Conservation (phyloP, 805 yeast species). For the Starmerella asiatica region DNA sequence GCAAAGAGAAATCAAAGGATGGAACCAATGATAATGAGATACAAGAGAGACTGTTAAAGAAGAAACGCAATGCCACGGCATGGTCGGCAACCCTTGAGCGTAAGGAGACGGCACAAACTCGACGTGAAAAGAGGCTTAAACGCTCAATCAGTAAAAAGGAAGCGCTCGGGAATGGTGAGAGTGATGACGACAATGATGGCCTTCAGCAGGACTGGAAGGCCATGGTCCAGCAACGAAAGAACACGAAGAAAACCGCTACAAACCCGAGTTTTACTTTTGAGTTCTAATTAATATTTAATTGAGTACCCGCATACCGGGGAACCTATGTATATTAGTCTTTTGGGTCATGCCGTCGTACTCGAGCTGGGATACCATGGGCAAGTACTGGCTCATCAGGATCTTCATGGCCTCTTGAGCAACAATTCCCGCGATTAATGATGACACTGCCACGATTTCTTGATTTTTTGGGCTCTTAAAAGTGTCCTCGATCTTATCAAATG, state of each 20-base stretch:
- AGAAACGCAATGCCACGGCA: constrained; percentile 38
- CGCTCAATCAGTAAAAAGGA: constrained; percentile 40
- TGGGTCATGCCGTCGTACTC: constrained; percentile 54
- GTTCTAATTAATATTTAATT: not conserved
- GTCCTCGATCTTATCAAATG: not conserved
- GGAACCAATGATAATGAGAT: constrained; percentile 19
- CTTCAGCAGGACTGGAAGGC: constrained; percentile 78
- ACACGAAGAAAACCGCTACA: constrained; percentile 30
- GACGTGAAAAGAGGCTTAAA: constrained; percentile 56
- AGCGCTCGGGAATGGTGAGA: constrained; percentile 29
- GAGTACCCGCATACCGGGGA: not conserved
- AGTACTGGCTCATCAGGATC: constrained; percentile 60
- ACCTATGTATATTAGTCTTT: constrained; percentile 16
- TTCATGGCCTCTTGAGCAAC: constrained; percentile 77
- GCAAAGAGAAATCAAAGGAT: constrained; percentile 32
- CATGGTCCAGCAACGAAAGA: constrained; percentile 51
- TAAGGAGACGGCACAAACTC: constrained; percentile 46
- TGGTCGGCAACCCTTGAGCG: constrained; percentile 66
- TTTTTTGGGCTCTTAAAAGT: constrained; percentile 22
- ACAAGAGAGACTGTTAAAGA: constrained; percentile 16
- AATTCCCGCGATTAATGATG: constrained; percentile 70
- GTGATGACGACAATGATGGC: constrained; percentile 28
- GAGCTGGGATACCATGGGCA: constrained; percentile 58
- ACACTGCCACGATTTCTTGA: constrained; percentile 40
- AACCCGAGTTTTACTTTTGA: constrained; percentile 12